Evolutionary conservation across 192 early-diverging fungal genomes (phyloP), one percentile per base, ranked within the genome.

Genomic region (Endogone sp.): DNA sequence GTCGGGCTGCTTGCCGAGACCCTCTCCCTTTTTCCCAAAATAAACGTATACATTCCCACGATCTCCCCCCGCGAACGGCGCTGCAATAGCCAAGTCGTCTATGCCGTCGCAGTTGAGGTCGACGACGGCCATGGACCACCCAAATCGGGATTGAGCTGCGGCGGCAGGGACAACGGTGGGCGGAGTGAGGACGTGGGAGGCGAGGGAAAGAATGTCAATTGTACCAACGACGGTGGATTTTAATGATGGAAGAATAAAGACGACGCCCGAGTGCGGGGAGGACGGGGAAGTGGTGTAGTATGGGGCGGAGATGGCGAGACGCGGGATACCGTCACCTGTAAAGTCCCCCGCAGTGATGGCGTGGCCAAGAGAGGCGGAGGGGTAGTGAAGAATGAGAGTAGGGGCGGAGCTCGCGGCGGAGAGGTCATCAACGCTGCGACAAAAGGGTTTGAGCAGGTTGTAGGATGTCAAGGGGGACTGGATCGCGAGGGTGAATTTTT

Each of bases 41-140:
- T 84, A 90, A 3, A 93, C 80, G 72, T 85, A 87, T 9, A 94
- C 81, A 2, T 79, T 74, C 0, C 93, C 92, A 10, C 78, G 66
- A 49, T 68, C 66, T 13, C 4, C 37, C 13, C 13, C 37, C 32
- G 69, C 79, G 62, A 78, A 74, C 31, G 89, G 91, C 37, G 83
- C 86, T 56, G 88, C 85, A 6, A 96, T 84, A 3, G 82, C 93
- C 37, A 96, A 77, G 74, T 96, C 93, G 71, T 94, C 93, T 23
- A 95, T 87, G 0, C 95, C 93, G 71, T 96, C 95, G 16, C 78
- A 69, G 69, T 96, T 96, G 23, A 92, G 76, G 72, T 96, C 95
- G 3, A 94, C 74, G 22, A 92, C 91, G 0, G 89, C 86, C 55
- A 92, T 56, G 0, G 89, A 82, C 73, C 87, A 86, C 4, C 95